phyloP scores from a whole-genome alignment of 1,284 basidiomycete species.

The Peniophora sp. region DNA sequence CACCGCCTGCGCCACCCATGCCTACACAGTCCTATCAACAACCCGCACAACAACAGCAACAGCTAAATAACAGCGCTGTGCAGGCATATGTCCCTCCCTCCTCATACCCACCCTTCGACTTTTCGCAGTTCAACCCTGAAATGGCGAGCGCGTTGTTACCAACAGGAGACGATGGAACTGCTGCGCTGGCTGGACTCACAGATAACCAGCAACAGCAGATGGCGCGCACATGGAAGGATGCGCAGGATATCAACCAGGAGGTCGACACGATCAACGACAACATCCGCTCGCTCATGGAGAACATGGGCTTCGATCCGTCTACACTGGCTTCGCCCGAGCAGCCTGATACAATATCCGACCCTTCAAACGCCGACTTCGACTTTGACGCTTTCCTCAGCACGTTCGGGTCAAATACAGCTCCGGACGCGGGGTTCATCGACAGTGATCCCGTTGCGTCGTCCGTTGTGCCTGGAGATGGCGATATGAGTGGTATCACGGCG shows the following conservation, averaged over 20 bases:
- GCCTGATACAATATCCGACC: constrained; percentile 2
- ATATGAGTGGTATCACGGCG: constrained; percentile 27
- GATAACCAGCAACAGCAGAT: constrained; percentile 25
- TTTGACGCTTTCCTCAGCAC: constrained; percentile 39
- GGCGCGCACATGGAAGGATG: constrained; percentile 52
- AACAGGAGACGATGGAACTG: constrained; percentile 9
- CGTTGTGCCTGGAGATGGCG: constrained; percentile 22
- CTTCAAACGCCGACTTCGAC: constrained; percentile 31
- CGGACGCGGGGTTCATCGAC: constrained; percentile 10
- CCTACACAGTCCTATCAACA: constrained; percentile 4
- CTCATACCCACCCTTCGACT: constrained; percentile 1
- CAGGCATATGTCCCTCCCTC: constrained; percentile 7
- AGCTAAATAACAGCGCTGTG: not conserved
- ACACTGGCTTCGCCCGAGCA: constrained; percentile 17
- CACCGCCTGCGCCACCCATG: constrained; percentile 2
- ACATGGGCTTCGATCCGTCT: constrained; percentile 55
- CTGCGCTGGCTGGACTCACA: constrained; percentile 11
- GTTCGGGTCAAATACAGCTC: constrained; percentile 12
- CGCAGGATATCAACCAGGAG: constrained; percentile 63
- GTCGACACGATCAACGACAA: constrained; percentile 66
- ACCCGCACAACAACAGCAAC: not conserved
- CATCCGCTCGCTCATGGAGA: constrained; percentile 68
- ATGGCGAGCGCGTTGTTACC: constrained; percentile 11
- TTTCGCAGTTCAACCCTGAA: constrained; percentile 4
- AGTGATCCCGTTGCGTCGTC: constrained; percentile 14